Conservation (phyloP, 345 rosid genomes). For the Firmiana major region DNA sequence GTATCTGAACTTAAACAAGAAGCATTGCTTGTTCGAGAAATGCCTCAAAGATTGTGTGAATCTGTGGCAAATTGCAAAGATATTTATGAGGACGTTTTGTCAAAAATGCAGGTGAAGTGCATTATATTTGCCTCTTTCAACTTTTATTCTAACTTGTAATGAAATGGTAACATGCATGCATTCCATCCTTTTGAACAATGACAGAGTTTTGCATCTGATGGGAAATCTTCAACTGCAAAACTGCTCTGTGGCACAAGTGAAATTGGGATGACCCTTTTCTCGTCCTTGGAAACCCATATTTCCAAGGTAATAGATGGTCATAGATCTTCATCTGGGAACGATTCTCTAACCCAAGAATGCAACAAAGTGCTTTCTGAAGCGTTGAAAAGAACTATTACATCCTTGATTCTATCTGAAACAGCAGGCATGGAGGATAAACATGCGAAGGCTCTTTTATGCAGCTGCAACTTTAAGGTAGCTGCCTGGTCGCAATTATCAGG, state of each 20-base stretch:
- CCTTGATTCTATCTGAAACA: no score
- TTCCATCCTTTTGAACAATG: not conserved
- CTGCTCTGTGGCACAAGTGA: slow-evolving; percentile 49
- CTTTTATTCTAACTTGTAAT: not conserved
- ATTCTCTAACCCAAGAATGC: slow-evolving; percentile 37
- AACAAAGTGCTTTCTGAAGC: slow-evolving; percentile 45
- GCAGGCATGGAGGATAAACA: no score
- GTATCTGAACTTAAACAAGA: slow-evolving; percentile 60
- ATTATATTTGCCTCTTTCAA: not conserved
- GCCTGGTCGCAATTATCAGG: slow-evolving; percentile 52
- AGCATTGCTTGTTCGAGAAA: slow-evolving; percentile 32
- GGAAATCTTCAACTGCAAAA: slow-evolving; percentile 46
- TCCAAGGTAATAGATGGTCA: slow-evolving; percentile 30
- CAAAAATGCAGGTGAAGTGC: slow-evolving; percentile 51
- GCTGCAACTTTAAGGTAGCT: slow-evolving; percentile 71
- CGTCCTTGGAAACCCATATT: slow-evolving; percentile 49
- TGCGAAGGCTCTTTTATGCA: no score
- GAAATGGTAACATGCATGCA: not conserved
- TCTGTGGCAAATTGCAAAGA: slow-evolving; percentile 54
- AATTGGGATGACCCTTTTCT: slow-evolving; percentile 53
- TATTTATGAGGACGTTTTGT: slow-evolving; percentile 43
- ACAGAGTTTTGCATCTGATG: slow-evolving; percentile 49
- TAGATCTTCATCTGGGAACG: slow-evolving; percentile 23
- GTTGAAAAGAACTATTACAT: no score
- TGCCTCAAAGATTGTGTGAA: slow-evolving; percentile 45